A percentile compares a stretch with the other conserved stretches of the same genome.
Evolutionary conservation across 805 yeast genomes (phyloP).

Genomic region (Tetrapisispora iriomotensis): DNA sequence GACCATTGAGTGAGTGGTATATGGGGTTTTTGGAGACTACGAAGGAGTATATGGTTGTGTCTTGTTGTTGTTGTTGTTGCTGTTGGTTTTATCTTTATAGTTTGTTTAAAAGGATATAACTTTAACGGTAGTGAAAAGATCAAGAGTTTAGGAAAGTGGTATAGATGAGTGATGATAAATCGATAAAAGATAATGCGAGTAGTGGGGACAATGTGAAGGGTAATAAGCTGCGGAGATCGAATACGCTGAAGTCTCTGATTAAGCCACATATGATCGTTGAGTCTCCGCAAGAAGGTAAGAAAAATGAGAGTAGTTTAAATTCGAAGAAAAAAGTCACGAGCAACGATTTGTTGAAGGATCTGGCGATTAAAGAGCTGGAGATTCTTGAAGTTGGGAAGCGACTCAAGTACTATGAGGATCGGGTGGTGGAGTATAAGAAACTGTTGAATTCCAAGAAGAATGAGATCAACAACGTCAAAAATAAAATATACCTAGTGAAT

Average conservation of each 20-base stretch:
- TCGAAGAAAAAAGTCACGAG: constrained; percentile 19
- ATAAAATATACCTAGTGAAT: constrained; percentile 24
- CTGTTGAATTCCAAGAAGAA: constrained; percentile 34
- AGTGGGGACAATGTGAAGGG: neutral
- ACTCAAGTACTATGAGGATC: constrained; percentile 38
- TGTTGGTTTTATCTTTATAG: too few species aligned
- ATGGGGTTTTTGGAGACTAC: too few species aligned
- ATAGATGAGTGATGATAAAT: constrained; percentile 2
- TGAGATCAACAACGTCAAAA: constrained; percentile 28
- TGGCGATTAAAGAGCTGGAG: constrained; percentile 63
- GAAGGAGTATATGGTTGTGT: too few species aligned
- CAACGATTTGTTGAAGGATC: constrained; percentile 42
- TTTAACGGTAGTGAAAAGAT: too few species aligned
- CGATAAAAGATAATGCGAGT: neutral
- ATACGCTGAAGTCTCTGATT: constrained; percentile 17
- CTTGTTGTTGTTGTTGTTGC: too few species aligned
- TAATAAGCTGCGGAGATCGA: constrained; percentile 5
- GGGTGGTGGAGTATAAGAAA: constrained; percentile 41
- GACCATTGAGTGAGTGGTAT: too few species aligned
- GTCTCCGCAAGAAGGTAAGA: neutral
- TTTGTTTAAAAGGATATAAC: too few species aligned
- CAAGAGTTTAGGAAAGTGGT: too few species aligned
- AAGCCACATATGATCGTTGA: constrained; percentile 12
- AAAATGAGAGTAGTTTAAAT: constrained; percentile 2
- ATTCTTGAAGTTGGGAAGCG: constrained; percentile 53